Percentiles rank a stretch among this genome's conserved stretches.
phyloP scores from a whole-genome alignment of 345 rosid species.

The Syzygium oleosum region DNA sequence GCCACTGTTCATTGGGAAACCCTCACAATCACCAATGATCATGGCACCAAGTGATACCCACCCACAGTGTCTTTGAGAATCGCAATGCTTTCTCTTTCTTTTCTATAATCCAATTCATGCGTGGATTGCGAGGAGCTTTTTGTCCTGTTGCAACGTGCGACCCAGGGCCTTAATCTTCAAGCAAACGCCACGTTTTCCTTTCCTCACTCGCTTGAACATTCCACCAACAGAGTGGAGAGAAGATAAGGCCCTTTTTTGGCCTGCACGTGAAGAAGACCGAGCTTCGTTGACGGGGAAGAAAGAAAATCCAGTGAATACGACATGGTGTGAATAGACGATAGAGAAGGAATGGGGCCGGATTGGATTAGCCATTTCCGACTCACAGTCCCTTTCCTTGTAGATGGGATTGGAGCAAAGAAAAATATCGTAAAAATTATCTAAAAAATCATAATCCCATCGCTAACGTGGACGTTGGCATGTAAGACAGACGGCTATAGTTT shows the following conservation, averaged over 20 bases:
- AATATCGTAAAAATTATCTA: neutral
- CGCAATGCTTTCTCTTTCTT: neutral
- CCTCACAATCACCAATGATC: neutral
- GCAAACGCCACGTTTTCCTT: neutral
- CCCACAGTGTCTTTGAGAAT: neutral
- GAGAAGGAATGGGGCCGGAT: neutral
- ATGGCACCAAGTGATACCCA: neutral
- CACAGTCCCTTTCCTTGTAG: neutral
- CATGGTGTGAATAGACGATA: neutral
- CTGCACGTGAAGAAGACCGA: neutral
- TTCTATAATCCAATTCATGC: neutral
- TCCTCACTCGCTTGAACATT: neutral
- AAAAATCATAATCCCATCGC: too few species aligned
- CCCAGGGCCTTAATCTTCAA: neutral
- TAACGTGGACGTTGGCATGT: too few species aligned
- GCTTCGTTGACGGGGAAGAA: neutral
- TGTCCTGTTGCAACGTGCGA: neutral
- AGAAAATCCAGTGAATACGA: neutral
- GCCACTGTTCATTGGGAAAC: neutral
- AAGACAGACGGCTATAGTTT: too few species aligned
- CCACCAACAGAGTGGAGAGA: neutral
- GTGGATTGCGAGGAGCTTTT: neutral
- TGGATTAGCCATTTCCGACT: neutral
- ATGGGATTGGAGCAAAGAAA: neutral
- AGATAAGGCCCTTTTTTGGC: neutral